Evolutionary conservation across 2,329 filamentous ascomycete species (phyloP), one percentile per base, ranked within the genome.

Genomic region (Phialocephala subalpina): DNA sequence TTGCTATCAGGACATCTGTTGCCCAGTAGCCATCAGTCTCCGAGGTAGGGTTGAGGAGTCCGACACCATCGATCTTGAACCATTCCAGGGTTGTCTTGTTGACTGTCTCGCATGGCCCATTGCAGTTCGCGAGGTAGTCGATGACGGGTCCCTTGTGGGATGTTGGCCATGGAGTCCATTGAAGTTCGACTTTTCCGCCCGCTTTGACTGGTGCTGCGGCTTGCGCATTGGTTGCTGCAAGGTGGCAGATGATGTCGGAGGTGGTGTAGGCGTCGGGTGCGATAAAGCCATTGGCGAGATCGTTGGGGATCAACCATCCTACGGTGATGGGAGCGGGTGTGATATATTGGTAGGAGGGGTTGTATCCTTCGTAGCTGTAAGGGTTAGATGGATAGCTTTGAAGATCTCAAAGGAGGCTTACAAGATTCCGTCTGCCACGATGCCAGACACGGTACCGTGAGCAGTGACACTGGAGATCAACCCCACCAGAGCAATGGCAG

Each of bases 101-200:
- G 12, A 80, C 79, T 1, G 74, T 76, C 16, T 77, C 75, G 63
- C 81, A 84, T 6, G 78, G 75, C 27, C 80, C 79, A 33, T 76
- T 73, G 65, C 75, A 77, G 49, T 76, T 76, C 8, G 75, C 75
- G 1, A 75, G 64, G 45, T 74, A 74, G 36, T 75, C 73, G 20
- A 75, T 73, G n/a, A 77, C 65, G 1, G 75, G 74, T 0, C 75
- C 75, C 56, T 88, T 82, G 79, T 92, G 86, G 62, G 82, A 84
- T 11, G 84, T 80, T n/a, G 89, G 89, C 90, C 90, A 92, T 11
- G 69, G 67, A 65, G 82, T 86, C 90, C 89, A 92, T 72, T 86
- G 82, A 58, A 92, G 78, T 65, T 84, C 80, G 70, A 92, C 76
- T 9, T 80, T 81, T 69, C 81, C 80, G 67, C 90, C 90, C 16